phyloP scores from a whole-genome alignment of 352 stramenopile genomes.

The Globisporangium radiosum region DNA sequence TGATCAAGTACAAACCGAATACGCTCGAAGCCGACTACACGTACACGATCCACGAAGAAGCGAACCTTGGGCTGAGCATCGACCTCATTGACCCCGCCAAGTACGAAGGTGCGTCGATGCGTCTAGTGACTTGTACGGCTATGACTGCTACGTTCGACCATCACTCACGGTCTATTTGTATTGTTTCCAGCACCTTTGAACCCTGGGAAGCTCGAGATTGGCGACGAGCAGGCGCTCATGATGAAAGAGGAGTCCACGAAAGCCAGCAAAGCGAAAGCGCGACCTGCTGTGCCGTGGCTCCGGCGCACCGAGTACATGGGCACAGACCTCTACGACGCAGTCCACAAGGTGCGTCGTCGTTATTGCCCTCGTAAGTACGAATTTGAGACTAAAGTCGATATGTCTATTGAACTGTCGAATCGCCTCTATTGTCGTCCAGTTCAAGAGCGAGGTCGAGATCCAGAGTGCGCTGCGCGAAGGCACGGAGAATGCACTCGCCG shows the following conservation, averaged over 20 bases:
- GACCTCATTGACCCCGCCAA: constrained; percentile 84
- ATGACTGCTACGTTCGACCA: neutral
- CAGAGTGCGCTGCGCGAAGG: constrained; percentile 75
- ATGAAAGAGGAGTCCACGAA: constrained; percentile 65
- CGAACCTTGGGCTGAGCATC: constrained; percentile 69
- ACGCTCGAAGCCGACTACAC: constrained; percentile 80
- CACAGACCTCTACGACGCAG: constrained; percentile 77
- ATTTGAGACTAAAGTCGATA: neutral
- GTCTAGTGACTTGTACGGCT: neutral
- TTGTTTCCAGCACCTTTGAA: constrained; percentile 32
- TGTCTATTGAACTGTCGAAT: neutral
- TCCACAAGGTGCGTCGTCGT: constrained; percentile 46
- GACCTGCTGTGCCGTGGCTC: constrained; percentile 72
- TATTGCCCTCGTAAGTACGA: neutral
- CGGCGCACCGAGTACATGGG: constrained; percentile 83
- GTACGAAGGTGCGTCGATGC: constrained; percentile 49
- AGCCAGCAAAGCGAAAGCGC: constrained; percentile 51
- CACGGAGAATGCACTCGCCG: constrained; percentile 71
- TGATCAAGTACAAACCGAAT: constrained; percentile 87
- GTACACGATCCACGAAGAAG: constrained; percentile 81
- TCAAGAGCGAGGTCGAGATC: constrained; percentile 84
- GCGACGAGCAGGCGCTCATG: constrained; percentile 71
- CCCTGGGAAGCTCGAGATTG: constrained; percentile 50
- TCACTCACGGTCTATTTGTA: neutral
- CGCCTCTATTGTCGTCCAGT: constrained; percentile 15